Conservation (phyloP, 2,329 filamentous ascomycete species). For the Colletotrichum chlorophyti region DNA sequence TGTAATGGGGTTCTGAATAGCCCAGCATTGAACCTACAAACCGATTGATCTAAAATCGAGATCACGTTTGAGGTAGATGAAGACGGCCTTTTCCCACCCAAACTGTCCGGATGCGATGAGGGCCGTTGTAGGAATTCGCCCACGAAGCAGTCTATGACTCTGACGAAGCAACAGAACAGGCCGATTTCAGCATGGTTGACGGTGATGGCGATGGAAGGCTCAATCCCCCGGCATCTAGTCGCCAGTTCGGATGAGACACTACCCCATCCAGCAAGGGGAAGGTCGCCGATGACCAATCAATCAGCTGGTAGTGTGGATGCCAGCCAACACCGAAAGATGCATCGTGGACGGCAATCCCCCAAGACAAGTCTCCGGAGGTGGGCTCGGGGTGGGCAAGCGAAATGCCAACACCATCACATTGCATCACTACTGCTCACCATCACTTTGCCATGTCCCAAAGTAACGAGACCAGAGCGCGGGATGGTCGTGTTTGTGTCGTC, state of each 20-base stretch:
- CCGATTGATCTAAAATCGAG: neutral
- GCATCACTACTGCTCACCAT: conserved; percentile 12
- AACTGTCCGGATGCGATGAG: conserved; percentile 12
- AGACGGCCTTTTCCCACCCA: neutral
- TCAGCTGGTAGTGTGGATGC: neutral
- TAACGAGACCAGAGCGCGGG: neutral
- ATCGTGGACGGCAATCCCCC: conserved; percentile 21
- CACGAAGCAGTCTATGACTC: neutral
- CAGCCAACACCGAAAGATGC: conserved; percentile 22
- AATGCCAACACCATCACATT: conserved; percentile 17
- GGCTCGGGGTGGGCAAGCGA: neutral
- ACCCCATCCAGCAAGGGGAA: neutral
- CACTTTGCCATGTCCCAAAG: neutral
- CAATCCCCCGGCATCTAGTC: neutral
- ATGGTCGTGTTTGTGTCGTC: neutral
- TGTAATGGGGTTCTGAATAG: neutral
- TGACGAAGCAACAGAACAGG: conserved; percentile 7
- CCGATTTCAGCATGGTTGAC: conserved; percentile 1
- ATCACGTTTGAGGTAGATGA: neutral
- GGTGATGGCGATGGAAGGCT: neutral
- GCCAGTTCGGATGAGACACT: conserved; percentile 16
- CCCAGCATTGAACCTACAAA: neutral
- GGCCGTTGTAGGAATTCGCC: conserved; percentile 6
- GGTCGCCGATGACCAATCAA: conserved; percentile 3
- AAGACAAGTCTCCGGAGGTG: conserved; percentile 9